Base-by-base conservation (phyloP, 148 eudicot genomes). In the Beta vulgaris region DNA sequence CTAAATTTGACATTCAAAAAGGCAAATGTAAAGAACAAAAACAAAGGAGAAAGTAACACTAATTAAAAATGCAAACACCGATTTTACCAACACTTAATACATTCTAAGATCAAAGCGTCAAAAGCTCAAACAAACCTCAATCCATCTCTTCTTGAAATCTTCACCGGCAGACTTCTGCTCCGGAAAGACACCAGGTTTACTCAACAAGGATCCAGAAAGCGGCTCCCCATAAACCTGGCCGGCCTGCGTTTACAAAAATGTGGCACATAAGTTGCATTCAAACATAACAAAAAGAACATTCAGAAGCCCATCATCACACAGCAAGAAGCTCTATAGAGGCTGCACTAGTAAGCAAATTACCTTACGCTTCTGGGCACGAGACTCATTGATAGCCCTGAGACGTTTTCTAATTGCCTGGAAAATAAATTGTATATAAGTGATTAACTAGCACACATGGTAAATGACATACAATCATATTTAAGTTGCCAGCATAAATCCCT, bases 151-250 rank as follows among this genome's bases (percentile, higher is more conserved):
- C 75, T 87, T 77, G 79, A 82, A 89, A 82, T 96, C 99, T 77
- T 96, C 99, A 59, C 94, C 87, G 84, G 83, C 91, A 67, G 97
- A 78, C 79, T 86, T 89, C 83, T 85, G 99, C 77, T 96, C 99
- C 26, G 97, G 97, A 61, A 86, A 89, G 67, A 86, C 79, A 74
- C 91, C 81, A 71, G 96, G 82, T 84, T 91, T 92, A 60, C 90
- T 87, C 77, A 96, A 80, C 67, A 91, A 80, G 35, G 76, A 21
- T 76, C 98, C 97, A 85, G 94, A 88, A 76, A 96, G 90, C 48
- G 99, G 91, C 82, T 92, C 93, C 53, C 97, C 99, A 86, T 96
- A 96, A 69, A 92, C 98, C 82, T 96, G 99, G 63, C 99, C 99
- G 15, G 97, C 99, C 99, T 96, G 97, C 77, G 43, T 55, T 36